phyloP scores from a whole-genome alignment of 768 basidiomycete genomes.

The Tulasnella sp. region DNA sequence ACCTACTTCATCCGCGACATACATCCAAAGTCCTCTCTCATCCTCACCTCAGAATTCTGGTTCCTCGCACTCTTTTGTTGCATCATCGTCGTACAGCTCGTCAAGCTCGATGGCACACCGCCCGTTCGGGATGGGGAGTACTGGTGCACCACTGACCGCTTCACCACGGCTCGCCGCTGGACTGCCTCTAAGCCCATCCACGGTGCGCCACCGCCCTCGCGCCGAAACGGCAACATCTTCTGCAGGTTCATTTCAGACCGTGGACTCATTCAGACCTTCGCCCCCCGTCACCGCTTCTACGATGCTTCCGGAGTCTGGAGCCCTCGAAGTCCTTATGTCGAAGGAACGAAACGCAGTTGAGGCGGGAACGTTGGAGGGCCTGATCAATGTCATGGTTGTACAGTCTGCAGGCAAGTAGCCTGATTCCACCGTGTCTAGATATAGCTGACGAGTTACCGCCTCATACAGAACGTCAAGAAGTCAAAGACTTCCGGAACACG shows the following conservation, averaged over 20 bases:
- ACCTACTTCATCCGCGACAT: not conserved
- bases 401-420: constrained; percentile 18
- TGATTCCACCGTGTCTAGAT: not conserved
- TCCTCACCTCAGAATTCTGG: not conserved
- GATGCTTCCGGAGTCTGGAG: not conserved
- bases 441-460: not conserved
- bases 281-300: not conserved
- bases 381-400: constrained; percentile 33
- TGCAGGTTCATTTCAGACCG: not conserved
- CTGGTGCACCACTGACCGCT: not conserved
- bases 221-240: not conserved
- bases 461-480: constrained; percentile 25
- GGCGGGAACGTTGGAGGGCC: constrained; percentile 36
- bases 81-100: not conserved
- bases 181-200: not conserved
- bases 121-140: not conserved
- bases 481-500: constrained; percentile 24
- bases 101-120: constrained; percentile 9
- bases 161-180: not conserved
- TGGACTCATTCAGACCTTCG: not conserved
- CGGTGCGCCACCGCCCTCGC: too few species aligned
- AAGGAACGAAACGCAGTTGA: constrained; percentile 22
- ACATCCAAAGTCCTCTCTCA: not conserved
- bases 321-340: constrained; percentile 5
- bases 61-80: not conserved